These are phyloP conservation scores for Xylariales sp. DNA, from an alignment of 2,329 filamentous ascomycete genomes.

Conservation along the genomic window DNA sequence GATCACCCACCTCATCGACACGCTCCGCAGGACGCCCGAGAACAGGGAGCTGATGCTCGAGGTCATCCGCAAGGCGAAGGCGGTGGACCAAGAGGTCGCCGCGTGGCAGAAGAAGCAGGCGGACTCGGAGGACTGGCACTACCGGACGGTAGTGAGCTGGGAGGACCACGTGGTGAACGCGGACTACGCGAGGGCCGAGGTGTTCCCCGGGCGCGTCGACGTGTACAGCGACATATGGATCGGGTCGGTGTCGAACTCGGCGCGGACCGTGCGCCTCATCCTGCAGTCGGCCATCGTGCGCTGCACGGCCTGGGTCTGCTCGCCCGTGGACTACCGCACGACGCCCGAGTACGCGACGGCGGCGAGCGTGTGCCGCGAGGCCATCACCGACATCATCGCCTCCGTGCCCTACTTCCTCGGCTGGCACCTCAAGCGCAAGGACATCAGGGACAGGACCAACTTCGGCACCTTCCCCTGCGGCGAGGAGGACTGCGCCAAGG, in stretches of 20 bases:
- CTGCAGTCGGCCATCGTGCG: constrained; percentile 67
- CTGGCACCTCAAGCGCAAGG: constrained; percentile 63
- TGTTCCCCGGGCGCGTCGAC: constrained; percentile 71
- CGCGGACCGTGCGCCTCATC: constrained; percentile 64
- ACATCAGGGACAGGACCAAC: constrained; percentile 51
- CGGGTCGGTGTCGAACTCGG: constrained; percentile 68
- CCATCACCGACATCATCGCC: constrained; percentile 69
- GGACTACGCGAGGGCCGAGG: constrained; percentile 65
- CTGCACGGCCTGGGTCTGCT: constrained; percentile 70
- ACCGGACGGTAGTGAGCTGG: constrained; percentile 64
- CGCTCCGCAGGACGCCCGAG: constrained; percentile 59
- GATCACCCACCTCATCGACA: constrained; percentile 62
- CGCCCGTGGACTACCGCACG: constrained; percentile 70
- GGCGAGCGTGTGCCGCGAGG: constrained; percentile 61
- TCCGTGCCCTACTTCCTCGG: constrained; percentile 72
- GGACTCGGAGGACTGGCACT: constrained; percentile 63
- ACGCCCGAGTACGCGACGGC: constrained; percentile 71
- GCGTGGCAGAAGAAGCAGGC: constrained; percentile 62
- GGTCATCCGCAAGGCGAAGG: constrained; percentile 64
- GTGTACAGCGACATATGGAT: constrained; percentile 69
- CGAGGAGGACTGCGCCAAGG: constrained; percentile 62
- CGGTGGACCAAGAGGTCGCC: constrained; percentile 63
- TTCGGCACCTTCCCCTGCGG: constrained; percentile 62
- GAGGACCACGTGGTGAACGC: constrained; percentile 64
- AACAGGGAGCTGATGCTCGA: constrained; percentile 63